phyloP scores from a whole-genome alignment of 139 green algal species.

The Volvox africanus region DNA sequence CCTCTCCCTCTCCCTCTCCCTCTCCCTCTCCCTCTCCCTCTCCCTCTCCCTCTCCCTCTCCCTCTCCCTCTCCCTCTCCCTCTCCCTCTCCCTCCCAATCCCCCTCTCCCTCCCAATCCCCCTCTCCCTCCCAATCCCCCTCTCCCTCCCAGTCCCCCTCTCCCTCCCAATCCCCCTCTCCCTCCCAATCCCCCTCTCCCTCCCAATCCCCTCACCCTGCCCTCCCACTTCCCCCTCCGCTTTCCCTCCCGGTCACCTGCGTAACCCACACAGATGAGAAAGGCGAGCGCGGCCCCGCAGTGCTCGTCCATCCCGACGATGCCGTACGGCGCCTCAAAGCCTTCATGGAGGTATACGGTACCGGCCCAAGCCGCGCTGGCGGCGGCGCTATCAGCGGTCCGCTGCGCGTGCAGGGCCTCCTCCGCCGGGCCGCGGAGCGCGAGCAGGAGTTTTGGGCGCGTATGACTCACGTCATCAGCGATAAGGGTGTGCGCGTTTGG shows the following conservation, averaged over 20 bases:
- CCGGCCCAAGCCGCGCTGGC: conserved; percentile 49
- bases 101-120: no score
- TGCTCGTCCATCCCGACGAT: conserved; percentile 77
- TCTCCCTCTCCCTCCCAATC: no score
- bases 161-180: no score
- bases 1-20: no score
- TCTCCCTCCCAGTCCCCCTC: no score
- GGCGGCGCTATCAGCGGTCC: conserved; percentile 37
- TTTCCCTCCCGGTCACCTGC: no score
- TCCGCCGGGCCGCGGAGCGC: conserved; percentile 53
- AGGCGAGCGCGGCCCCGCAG: conserved; percentile 10
- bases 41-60: no score
- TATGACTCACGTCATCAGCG: conserved; percentile 66
- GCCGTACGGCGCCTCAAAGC: conserved; percentile 68
- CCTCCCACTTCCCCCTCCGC: neutral
- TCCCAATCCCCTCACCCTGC: no score
- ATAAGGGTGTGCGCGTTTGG: conserved; percentile 76
- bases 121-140: no score
- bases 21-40: no score
- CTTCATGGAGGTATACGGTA: conserved; percentile 59
- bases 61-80: no score
- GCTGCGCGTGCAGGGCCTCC: conserved; percentile 26
- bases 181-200: no score
- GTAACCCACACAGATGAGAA: conserved; percentile 18
- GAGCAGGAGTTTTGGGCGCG: conserved; percentile 70